Base-by-base conservation (phyloP, 306 rosid species). In the Castanospermum australe region DNA sequence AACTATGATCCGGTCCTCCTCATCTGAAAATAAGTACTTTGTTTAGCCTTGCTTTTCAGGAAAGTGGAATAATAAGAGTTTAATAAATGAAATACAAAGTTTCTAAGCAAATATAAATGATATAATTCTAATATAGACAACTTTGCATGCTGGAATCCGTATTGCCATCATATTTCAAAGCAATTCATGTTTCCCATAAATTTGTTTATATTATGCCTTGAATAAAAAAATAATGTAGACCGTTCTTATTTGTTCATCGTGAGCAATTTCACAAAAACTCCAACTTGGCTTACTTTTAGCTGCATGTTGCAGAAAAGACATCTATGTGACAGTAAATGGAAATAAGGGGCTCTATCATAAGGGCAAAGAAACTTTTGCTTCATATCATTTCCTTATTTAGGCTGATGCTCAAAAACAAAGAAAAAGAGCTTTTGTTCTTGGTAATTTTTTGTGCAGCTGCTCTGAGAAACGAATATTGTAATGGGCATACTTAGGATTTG, bases 1-100 rank as follows among this genome's bases (percentile, higher is more conserved):
- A 81, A 95, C 88, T 76, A 95, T 95, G 83, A 90, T 90, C 75
- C 67, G 82, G 68, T 95, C 99, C 71, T 95, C 99, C 86, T 89
- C 98, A 76, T 91, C 99, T 95, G 94, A 79, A 83, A 70, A 84
- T 30, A 81, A 57, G 51, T 21, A 61, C 7, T 50, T 24, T 33
- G 41, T 61, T 81, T 76, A 89, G 87, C 45, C 74, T 76, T 60
- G 18, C 48, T 41, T 61, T 66, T 47, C 47, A 52, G 48, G 25
- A 70, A 74, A 73, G 75, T 18, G 10, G 52, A 59, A 80, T 32
- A 41, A 22, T 42, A 42, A 39, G 42, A 80, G n/a, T 67, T 47
- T 33, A 59, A 79, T 21, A 52, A 63, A 72, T 28, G 50, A 45
- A 41, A 71, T 51, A 13, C 36, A 42, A 62, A 61, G 70, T 42